Evolutionary conservation across 108 stramenopile genomes (phyloP).

Genomic region (Hondaea fermentalgiana): DNA sequence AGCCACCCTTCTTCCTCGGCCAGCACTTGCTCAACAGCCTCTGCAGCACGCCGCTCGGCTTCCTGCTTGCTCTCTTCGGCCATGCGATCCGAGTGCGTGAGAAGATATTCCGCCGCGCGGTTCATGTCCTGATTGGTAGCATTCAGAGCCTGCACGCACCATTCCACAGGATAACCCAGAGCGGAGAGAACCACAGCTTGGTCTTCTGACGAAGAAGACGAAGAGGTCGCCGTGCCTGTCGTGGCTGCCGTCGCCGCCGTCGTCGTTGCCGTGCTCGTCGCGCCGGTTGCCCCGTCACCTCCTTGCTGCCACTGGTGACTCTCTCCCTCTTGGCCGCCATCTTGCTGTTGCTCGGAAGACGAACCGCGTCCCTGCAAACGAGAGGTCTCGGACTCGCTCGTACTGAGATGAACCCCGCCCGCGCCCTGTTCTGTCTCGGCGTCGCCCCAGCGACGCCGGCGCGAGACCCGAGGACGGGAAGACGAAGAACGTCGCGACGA

Average conservation of each 20-base stretch:
- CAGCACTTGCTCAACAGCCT: neutral
- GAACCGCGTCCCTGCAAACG: neutral
- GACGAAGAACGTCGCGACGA: too few species aligned
- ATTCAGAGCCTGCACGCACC: neutral
- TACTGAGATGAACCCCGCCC: neutral
- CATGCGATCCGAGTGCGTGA: neutral
- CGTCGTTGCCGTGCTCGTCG: neutral
- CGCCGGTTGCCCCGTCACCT: too few species aligned
- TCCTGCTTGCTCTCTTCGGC: slow-evolving; percentile 3
- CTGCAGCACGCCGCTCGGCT: neutral
- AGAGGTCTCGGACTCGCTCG: neutral
- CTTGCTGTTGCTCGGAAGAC: neutral
- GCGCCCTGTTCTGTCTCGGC: neutral
- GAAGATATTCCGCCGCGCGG: neutral
- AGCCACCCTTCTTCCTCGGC: slow-evolving; percentile 9
- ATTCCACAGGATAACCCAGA: neutral
- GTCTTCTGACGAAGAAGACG: neutral
- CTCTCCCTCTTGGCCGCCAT: too few species aligned
- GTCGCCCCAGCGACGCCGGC: neutral
- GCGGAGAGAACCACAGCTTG: neutral
- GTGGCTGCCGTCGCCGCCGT: neutral
- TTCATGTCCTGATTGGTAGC: neutral
- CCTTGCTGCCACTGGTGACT: too few species aligned
- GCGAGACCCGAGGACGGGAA: neutral
- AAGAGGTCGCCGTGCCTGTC: neutral